Percentiles rank a stretch among this genome's conserved stretches.
These are phyloP conservation scores for Pseudogymnoascus sp. DNA, from an alignment of 2,329 filamentous ascomycete species.

Conservation along the genomic window DNA sequence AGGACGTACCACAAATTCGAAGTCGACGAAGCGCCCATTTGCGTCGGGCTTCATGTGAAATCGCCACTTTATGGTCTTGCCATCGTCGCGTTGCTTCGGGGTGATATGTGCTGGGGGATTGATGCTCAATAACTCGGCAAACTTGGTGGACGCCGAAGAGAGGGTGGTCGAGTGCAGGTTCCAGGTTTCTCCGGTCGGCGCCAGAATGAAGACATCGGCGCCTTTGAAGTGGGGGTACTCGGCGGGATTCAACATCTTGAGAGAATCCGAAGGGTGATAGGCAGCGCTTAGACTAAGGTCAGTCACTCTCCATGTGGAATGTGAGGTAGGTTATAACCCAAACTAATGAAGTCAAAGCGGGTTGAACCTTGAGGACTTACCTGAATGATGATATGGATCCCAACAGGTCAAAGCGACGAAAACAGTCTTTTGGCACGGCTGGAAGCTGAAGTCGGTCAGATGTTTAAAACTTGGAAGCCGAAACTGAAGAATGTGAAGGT, in stretches of 20 bases:
- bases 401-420: neutral
- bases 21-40: constrained; percentile 18
- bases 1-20: constrained; percentile 21
- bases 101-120: constrained; percentile 14
- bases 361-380: neutral
- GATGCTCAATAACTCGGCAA: constrained; percentile 15
- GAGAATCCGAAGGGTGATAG: neutral
- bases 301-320: neutral
- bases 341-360: neutral
- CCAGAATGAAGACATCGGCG: constrained; percentile 24
- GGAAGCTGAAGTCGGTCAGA: neutral
- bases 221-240: constrained; percentile 17
- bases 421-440: neutral
- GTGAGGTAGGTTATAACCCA: neutral
- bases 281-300: neutral
- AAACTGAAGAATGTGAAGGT: neutral
- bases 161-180: constrained; percentile 21
- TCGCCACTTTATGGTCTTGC: constrained; percentile 18
- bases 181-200: constrained; percentile 22
- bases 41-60: constrained; percentile 21
- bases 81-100: constrained; percentile 14
- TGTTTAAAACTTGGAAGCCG: neutral
- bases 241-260: neutral
- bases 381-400: neutral
- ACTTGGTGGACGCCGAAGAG: constrained; percentile 14